phyloP scores from a whole-genome alignment of 148 eudicot species.

The Rhododendron ferrugineum region DNA sequence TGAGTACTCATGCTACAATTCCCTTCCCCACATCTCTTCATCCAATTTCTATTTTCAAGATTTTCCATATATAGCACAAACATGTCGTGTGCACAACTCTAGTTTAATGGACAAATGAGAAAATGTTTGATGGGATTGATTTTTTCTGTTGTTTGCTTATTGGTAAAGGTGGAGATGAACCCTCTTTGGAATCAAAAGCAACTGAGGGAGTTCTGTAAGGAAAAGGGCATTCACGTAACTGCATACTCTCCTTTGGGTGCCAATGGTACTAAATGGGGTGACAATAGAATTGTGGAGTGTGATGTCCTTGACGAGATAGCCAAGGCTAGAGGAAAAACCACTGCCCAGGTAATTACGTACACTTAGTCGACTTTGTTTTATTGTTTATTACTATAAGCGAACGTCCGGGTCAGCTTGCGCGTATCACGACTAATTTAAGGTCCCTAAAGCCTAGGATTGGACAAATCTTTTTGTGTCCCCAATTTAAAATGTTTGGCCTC shows the following conservation, averaged over 20 bases:
- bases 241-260: conserved; percentile 84
- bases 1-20: too few species aligned
- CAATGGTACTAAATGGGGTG: conserved; percentile 60
- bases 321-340: conserved; percentile 51
- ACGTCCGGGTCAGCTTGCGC: too few species aligned
- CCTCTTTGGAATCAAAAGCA: conserved; percentile 75
- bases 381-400: not conserved
- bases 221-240: conserved; percentile 46
- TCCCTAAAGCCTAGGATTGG: too few species aligned
- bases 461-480: too few species aligned
- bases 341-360: conserved; percentile 59
- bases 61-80: not conserved
- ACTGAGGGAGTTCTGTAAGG: conserved; percentile 55
- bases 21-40: not conserved
- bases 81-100: not conserved
- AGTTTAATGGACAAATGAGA: not conserved
- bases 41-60: not conserved
- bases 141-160: not conserved
- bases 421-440: too few species aligned
- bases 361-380: not conserved
- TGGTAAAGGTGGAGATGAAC: conserved; percentile 64
- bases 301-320: conserved; percentile 64
- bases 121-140: not conserved
- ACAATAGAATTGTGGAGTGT: conserved; percentile 49
- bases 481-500: too few species aligned